These are phyloP conservation scores for Harringtonia lauricola DNA, from an alignment of 2,329 filamentous ascomycete genomes.

Conservation along the genomic window DNA sequence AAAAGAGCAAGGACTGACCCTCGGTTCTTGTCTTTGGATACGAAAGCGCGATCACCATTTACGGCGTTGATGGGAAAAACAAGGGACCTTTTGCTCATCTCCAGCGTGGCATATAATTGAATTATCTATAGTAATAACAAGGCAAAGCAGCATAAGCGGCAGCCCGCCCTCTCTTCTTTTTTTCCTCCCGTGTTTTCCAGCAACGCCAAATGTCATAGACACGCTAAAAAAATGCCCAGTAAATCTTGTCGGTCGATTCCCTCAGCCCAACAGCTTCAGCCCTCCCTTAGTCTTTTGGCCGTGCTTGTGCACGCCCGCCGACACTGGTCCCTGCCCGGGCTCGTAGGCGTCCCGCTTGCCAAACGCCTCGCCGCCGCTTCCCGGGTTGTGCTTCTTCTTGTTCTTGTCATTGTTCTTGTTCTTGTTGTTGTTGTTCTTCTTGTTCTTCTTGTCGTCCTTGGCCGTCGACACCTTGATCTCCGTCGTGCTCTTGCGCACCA, in stretches of 20 bases:
- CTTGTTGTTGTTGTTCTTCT: conserved; percentile 16
- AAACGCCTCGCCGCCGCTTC: conserved; percentile 19
- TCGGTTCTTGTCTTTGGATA: no score
- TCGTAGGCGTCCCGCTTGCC: conserved; percentile 29
- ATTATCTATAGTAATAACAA: no score
- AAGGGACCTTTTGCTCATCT: no score
- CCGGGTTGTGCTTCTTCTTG: conserved; percentile 19
- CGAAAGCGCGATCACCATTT: no score
- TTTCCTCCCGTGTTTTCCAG: no score
- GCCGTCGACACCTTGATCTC: conserved; percentile 73
- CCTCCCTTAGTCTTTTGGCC: conserved; percentile 55
- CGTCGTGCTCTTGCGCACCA: conserved; percentile 78
- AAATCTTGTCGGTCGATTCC: neutral
- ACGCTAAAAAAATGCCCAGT: no score
- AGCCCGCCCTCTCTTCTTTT: no score
- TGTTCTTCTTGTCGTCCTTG: conserved; percentile 38
- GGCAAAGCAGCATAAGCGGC: no score
- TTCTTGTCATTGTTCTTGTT: conserved; percentile 19
- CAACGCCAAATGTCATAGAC: no score
- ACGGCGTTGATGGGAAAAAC: no score
- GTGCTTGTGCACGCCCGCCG: conserved; percentile 46
- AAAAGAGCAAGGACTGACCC: no score
- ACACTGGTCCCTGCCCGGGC: conserved; percentile 37
- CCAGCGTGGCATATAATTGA: no score
- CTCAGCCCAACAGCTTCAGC: conserved; percentile 45